phyloP scores from a whole-genome alignment of 2,329 filamentous ascomycete species.

The Phyllosticta capitalensis region DNA sequence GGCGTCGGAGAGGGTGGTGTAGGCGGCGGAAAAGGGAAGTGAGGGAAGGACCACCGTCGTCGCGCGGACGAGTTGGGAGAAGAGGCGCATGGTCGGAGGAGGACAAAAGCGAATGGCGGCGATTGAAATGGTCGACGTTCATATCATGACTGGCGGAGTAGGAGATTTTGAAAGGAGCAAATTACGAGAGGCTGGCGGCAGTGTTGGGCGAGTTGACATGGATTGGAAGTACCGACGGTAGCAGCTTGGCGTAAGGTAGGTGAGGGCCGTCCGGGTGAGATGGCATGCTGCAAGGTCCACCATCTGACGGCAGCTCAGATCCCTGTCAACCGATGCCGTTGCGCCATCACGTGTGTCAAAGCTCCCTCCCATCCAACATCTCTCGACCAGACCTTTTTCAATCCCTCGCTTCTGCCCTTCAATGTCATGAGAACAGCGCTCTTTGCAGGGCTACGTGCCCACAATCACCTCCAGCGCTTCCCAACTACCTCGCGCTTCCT shows the following conservation, averaged over 20 bases:
- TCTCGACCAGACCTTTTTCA: background rate
- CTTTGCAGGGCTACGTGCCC: background rate
- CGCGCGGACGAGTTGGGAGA: background rate
- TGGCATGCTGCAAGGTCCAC: background rate
- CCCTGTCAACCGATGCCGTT: background rate
- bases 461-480: background rate
- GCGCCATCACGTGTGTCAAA: background rate
- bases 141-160: background rate
- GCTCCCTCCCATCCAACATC: background rate
- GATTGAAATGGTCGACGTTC: background rate
- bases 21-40: conserved; percentile 32
- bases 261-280: too few relatives aligned
- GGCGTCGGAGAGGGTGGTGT: conserved; percentile 60
- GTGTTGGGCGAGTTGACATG: background rate
- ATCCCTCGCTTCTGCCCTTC: background rate
- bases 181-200: background rate
- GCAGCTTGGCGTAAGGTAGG: background rate
- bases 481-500: background rate
- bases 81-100: conserved; percentile 4
- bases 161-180: background rate
- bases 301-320: background rate
- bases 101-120: background rate
- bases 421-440: conserved; percentile 6
- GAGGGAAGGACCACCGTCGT: conserved; percentile 18
- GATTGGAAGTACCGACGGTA: background rate